Evolutionary conservation across 1,284 basidiomycete genomes (phyloP), one percentile per base, ranked within the genome.

Genomic region (Coniferiporia weirii): DNA sequence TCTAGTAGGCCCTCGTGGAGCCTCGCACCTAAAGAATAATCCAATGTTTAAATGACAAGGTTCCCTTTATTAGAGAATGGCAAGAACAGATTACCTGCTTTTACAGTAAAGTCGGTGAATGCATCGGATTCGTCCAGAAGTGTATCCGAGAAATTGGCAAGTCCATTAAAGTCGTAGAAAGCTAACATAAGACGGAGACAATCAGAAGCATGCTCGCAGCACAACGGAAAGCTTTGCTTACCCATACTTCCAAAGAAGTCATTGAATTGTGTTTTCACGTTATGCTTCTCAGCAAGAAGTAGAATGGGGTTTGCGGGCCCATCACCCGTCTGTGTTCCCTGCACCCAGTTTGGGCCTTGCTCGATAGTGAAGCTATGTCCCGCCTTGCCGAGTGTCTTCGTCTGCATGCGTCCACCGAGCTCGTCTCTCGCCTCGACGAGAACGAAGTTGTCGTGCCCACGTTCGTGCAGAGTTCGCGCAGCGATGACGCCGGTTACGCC

Each of bases 301-400:
- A 78, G 80, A 9, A 87, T 82, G 2, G 85, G 85, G 67, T 88
- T 88, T 8, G 73, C 72, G 35, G 76, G 74, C 8, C 82, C 82
- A 54, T 74, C 67, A 3, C 73, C 77, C 4, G 72, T 68, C 57
- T 82, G 80, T 2, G 83, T 83, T 6, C 87, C 87, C 65, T 89
- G 85, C 40, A 89, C 76, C 87, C 87, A 89, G 65, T 86, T 87
- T 13, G 85, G 79, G 17, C 87, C 86, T 8, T 80, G 68, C 67
- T 89, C 87, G 34, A 89, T 69, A 0, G 75, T 76, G 56, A 73
- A 72, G 19, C 75, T 63, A 50, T 67, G 70, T 3, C 68, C 72
- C 4, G 70, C 54, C 2, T 63, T 34, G 45, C 76, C 81, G 59
- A 87, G 79, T 0, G 66, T 56, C 45, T 72, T 73, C 57, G 75